Base-by-base conservation (phyloP, 2,329 filamentous ascomycete species). In the Pseudogymnoascus sp. region DNA sequence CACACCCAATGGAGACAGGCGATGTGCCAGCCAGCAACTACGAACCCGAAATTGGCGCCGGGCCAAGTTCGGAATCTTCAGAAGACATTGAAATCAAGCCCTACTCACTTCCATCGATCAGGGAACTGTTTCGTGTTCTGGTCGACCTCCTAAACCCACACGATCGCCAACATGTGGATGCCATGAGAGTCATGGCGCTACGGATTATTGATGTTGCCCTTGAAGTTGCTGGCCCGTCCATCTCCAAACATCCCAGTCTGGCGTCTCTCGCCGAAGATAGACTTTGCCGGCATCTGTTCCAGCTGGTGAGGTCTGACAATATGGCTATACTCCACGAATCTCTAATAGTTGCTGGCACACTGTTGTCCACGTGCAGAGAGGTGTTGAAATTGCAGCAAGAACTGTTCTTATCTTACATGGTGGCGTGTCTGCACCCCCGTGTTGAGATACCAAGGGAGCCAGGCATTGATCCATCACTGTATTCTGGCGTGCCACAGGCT, bases 301-400 rank as follows among this genome's bases (percentile, higher is more conserved):
- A 99, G 77, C 84, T 99, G 28, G 93, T 97, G 42, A 85, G 93
- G 65, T 97, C 93, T 5, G 96, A 99, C 70, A 97, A 96, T 71
- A 95, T 97, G 84, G 88, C 91, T 10, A 91, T 99, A 64, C 79
- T 99, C 15, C 92, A 96, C 72, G 93, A 96, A 74, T 96, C 95
- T 2, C 79, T 99, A 19, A 88, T 93, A 65, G 95, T 99, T 61
- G 90, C 93, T 1, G 91, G 92, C 15, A 99, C 95, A 4, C 78
- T 99, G 26, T 79, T 99, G 33, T 89, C 93, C 28, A 97, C 95
- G 0, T 97, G 95, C 72, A 86, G 95, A 66, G 87, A 87, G 31
- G 90, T 97, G 13, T 81, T 99, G 47, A 97, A 97, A 78, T 80
- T 99, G 44, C 95, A 99, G 73, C 95, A 99, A 76, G 95, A 99